Percentiles rank a stretch among this genome's conserved stretches.
Evolutionary conservation across 179 eudicot species (phyloP).

Genomic region (Spinacia oleracea): DNA sequence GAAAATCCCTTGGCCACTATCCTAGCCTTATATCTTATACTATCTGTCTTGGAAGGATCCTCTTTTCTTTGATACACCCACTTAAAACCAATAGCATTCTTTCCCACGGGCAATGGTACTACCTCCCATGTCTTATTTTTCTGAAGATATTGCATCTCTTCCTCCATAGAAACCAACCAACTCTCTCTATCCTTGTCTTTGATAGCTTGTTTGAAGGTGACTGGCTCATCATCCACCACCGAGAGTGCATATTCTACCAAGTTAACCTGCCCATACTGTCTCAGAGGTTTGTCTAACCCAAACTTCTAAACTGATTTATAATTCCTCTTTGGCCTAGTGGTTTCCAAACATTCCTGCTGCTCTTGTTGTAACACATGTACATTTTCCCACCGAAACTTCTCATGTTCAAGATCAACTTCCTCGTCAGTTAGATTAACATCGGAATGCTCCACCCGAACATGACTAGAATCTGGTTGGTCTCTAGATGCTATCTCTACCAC

Average conservation of each 20-base stretch:
- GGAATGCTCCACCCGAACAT: background rate
- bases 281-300: constrained; percentile 17
- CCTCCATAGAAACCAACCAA: background rate
- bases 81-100: background rate
- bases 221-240: too few species aligned
- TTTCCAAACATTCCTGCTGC: constrained; percentile 3
- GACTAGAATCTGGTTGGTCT: background rate
- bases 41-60: too few species aligned
- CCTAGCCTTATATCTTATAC: background rate
- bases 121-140: background rate
- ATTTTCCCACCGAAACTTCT: background rate
- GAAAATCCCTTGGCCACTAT: background rate
- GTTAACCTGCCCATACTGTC: constrained; percentile 17
- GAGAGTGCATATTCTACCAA: constrained; percentile 16
- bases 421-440: background rate
- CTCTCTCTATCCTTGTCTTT: too few species aligned
- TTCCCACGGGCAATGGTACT: background rate
- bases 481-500: too few species aligned
- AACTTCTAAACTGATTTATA: background rate
- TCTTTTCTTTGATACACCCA: background rate
- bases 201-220: too few species aligned
- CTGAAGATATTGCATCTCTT: background rate
- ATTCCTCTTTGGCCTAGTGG: constrained; percentile 2
- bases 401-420: background rate
- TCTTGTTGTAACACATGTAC: background rate